Conservation (phyloP, 768 basidiomycete species). For the Clathrus columnatus region DNA sequence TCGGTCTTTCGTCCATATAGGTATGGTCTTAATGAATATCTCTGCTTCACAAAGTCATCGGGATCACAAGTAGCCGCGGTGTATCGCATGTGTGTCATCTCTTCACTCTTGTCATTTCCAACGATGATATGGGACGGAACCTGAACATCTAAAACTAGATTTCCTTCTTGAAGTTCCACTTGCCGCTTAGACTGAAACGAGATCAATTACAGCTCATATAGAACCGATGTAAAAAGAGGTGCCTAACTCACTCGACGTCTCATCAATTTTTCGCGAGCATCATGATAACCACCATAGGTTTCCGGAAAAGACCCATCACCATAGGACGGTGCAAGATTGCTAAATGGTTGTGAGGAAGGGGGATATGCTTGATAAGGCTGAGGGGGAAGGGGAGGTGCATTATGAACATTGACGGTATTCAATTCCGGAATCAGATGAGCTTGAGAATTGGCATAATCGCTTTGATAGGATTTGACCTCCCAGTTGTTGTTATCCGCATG, state of each 20-base stretch:
- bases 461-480: constrained; percentile 52
- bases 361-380: constrained; percentile 50
- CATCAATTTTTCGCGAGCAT: constrained; percentile 72
- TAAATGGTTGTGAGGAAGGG: constrained; percentile 33
- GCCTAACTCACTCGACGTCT: constrained; percentile 42
- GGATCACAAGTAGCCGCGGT: constrained; percentile 87
- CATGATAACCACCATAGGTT: constrained; percentile 46
- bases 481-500: constrained; percentile 24
- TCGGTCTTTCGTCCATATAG: constrained; percentile 77
- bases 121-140: constrained; percentile 71
- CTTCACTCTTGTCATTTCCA: constrained; percentile 52
- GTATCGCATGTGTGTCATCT: constrained; percentile 79
- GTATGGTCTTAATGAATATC: constrained; percentile 73
- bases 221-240: background rate
- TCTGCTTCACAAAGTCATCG: constrained; percentile 72
- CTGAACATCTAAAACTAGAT: constrained; percentile 74
- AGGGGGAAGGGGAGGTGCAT: constrained; percentile 46
- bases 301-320: constrained; percentile 39
- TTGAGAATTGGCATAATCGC: constrained; percentile 61
- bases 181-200: constrained; percentile 48
- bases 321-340: constrained; percentile 23
- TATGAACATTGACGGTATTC: constrained; percentile 33
- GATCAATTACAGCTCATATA: background rate
- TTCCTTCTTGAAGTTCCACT: constrained; percentile 73
- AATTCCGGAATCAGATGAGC: constrained; percentile 61